phyloP scores from a whole-genome alignment of 352 stramenopile genomes.

The Phytophthora fragariaefolia region DNA sequence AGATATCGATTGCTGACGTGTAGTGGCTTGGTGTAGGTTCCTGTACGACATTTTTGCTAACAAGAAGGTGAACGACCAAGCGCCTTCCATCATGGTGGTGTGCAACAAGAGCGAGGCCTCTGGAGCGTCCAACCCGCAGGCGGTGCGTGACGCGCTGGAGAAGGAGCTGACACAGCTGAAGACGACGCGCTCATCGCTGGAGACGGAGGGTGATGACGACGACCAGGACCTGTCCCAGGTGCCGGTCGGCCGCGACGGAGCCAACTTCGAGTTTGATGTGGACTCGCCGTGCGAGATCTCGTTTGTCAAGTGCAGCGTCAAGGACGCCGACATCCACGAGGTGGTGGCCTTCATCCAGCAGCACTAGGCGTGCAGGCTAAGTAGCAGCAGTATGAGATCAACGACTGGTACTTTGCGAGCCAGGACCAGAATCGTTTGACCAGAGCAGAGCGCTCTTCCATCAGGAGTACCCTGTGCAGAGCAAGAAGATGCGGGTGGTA shows the following conservation, averaged over 20 bases:
- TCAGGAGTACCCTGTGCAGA: conserved; percentile 3
- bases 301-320: conserved; percentile 79
- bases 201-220: conserved; percentile 82
- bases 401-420: background rate
- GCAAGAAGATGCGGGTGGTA: conserved; percentile 3
- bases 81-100: conserved; percentile 71
- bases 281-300: conserved; percentile 82
- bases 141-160: conserved; percentile 68
- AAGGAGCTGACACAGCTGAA: conserved; percentile 89
- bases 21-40: conserved; percentile 45
- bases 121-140: conserved; percentile 51
- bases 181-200: conserved; percentile 85
- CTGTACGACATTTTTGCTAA: conserved; percentile 90
- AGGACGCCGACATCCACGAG: conserved; percentile 64
- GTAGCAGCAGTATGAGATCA: conserved; percentile 24
- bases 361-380: conserved; percentile 46
- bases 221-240: conserved; percentile 74
- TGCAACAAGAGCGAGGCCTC: conserved; percentile 86
- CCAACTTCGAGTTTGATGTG: conserved; percentile 79
- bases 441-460: background rate
- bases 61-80: conserved; percentile 82
- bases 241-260: conserved; percentile 78
- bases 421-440: conserved; percentile 1
- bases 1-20: too few species aligned
- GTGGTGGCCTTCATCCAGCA: conserved; percentile 78